Conservation (phyloP, 1,284 basidiomycete species). For the Butyriboletus appendiculatus region DNA sequence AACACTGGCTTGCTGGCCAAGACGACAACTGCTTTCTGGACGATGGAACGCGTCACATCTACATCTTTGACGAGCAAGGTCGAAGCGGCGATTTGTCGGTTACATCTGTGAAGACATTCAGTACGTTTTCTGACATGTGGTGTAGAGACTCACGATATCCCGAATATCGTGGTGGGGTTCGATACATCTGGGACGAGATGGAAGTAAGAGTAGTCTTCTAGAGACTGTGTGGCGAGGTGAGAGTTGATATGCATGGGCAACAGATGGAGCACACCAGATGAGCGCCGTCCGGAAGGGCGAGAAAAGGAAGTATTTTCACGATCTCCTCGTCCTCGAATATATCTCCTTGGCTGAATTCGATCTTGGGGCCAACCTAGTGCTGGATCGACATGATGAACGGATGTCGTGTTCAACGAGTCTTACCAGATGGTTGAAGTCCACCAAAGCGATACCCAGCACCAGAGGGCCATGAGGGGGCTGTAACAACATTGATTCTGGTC, state of each 20-base stretch:
- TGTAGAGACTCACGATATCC: slow-evolving; percentile 76
- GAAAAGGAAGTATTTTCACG: slow-evolving; percentile 85
- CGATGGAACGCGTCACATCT: slow-evolving; percentile 93
- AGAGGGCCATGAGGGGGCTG: slow-evolving; percentile 59
- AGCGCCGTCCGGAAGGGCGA: slow-evolving; percentile 97
- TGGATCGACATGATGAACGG: slow-evolving; percentile 15
- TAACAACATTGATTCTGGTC: slow-evolving; percentile 74
- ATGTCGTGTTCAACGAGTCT: slow-evolving; percentile 24
- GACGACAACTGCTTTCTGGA: slow-evolving; percentile 98
- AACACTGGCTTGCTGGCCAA: slow-evolving; percentile 90
- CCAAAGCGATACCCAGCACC: slow-evolving; percentile 80
- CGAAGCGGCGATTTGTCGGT: slow-evolving; percentile 89
- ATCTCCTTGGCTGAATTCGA: slow-evolving; percentile 76
- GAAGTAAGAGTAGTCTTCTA: slow-evolving; percentile 98
- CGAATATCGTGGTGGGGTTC: slow-evolving; percentile 83
- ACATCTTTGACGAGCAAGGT: slow-evolving; percentile 79
- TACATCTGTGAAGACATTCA: slow-evolving; percentile 62
- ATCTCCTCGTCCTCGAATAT: slow-evolving; percentile 84
- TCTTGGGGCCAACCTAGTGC: slow-evolving; percentile 82
- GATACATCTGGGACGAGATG: slow-evolving; percentile 75
- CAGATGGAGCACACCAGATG: slow-evolving; percentile 67
- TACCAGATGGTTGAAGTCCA: slow-evolving; percentile 91
- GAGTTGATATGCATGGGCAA: slow-evolving; percentile 6
- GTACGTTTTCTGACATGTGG: neutral
- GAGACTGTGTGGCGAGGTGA: slow-evolving; percentile 52